Evolutionary conservation across 352 stramenopile species (phyloP), one percentile per base, ranked within the genome.

Genomic region (Phytophthora tentaculata): DNA sequence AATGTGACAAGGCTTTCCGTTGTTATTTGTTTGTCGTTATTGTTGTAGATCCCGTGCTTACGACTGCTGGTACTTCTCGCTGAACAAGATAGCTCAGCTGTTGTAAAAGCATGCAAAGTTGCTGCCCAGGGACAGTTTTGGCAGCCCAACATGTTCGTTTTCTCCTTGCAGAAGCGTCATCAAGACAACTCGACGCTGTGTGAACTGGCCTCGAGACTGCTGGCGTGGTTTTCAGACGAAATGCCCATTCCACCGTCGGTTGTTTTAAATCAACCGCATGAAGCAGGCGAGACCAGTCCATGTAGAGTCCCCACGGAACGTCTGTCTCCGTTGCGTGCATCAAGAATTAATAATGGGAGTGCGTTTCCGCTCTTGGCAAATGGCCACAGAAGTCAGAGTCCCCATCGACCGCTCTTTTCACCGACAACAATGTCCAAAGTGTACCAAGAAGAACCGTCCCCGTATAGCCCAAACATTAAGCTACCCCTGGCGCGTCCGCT

Each of bases 111-210:
- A 0, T 91, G 82, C 61, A 79, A 88, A 70, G 49, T 91, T 56
- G 86, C 84, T 23, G 76, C 77, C 2, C 84, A 92, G 58, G 86
- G 86, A 2, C 84, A 90, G 28, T 63, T 83, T 14, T 92, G 85
- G 81, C 77, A 91, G 64, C 86, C 86, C 32, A 88, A 90, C 55
- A 91, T 92, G 79, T 94, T 91, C 51, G 82, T 94, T 44, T 83
- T 89, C 37, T 89, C 83, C 20, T 59, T 94, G 13, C 80, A 88
- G 50, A 92, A 91, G 58, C 86, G 86, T 3, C 81, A 94, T 50
- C 73, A 71, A 20, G 79, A 82, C 47, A 88, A 83, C 61, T 43
- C 70, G 12, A 66, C 44, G 41, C 73, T 94, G 26, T 74, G 76
- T 26, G 66, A 81, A 2, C 62, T 90, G 17, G 78, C 71, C 0